phyloP scores from a whole-genome alignment of 441 rosid species.

The Flueggea neowawraea region DNA sequence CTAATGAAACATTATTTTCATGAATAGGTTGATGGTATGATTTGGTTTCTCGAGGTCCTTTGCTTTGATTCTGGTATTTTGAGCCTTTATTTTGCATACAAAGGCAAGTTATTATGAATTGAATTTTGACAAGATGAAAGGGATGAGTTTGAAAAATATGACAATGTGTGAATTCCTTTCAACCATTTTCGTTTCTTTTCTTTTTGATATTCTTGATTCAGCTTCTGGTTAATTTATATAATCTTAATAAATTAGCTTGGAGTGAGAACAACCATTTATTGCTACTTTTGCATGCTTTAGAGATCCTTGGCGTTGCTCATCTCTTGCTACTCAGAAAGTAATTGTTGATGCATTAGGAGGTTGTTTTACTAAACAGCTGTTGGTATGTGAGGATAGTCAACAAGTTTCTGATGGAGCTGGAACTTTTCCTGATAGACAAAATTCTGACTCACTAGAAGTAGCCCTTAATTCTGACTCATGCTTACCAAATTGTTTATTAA shows the following conservation, averaged over 20 bases:
- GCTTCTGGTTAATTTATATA: conserved; percentile 6
- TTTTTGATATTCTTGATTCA: conserved; percentile 7
- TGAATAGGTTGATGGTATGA: no score
- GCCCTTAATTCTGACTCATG: no score
- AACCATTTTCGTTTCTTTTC: conserved; percentile 3
- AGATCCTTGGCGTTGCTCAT: conserved; percentile 19
- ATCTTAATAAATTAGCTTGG: no score
- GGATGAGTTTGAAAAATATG: conserved; percentile 91
- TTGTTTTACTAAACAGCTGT: conserved; percentile 20
- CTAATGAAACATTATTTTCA: not conserved
- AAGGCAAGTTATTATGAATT: no score
- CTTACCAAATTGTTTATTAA: no score
- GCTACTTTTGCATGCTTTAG: conserved; percentile 11
- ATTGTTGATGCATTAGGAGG: conserved; percentile 17
- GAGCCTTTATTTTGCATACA: no score
- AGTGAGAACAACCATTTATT: no score
- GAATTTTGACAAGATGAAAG: conserved; percentile 99
- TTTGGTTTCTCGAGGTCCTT: no score
- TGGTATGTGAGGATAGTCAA: conserved; percentile 24
- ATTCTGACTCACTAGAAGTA: no score
- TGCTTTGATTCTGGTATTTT: no score
- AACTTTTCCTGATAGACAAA: conserved; percentile 42
- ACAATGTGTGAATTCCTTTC: conserved; percentile 53
- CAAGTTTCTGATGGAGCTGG: conserved; percentile 18
- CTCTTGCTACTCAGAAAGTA: conserved; percentile 26